Base-by-base conservation (phyloP, 2,329 filamentous ascomycete species). In the Pestalotiopsis sp. region DNA sequence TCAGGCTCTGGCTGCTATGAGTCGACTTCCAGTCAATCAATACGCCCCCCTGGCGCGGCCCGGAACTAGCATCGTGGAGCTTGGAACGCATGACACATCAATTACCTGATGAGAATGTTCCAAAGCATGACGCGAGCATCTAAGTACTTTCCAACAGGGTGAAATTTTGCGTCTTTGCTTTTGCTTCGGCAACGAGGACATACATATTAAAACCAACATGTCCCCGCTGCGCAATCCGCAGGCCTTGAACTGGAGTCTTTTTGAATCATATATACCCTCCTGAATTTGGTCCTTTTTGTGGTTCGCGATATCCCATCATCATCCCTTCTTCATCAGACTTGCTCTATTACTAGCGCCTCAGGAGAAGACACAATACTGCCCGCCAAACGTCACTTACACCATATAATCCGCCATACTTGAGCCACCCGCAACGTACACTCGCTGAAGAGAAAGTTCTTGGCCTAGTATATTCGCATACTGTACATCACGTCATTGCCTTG, bases 91-190 rank as follows among this genome's bases (percentile, higher is more conserved):
- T 73, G 72, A 73, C 71, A 73, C 72, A 73, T 73, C 68, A 62
- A 71, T 73, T 73, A 73, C 72, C 57, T 73, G 71, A 73, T 73
- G 72, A 66, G 71, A 73, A 73, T 68, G 63, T 68, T 69, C 52
- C 68, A 60, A 68, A 71, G 72, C 71, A 70, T 71, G 64, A 71
- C 68, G 68, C 64, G 71, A 70, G 65, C 45, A 66, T 56, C 39
- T 56, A 67, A 61, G 68, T 60, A 52, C 45, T 52, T 52, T 52
- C 20, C 45, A 52, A 7, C 45, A 52, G 45, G 45, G 17, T 17
- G 20, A 52, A 52, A n/a, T 52, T 52, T 52, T 17, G 17, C 13
- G 45, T 23, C 45, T 52, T 52, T 52, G 45, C 45, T 52, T 52
- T 52, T 52, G 45, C 20, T 52, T 52, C 17, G 45, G 31, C 31